Base-by-base conservation (phyloP, 2,329 filamentous ascomycete species). In the Aureobasidium sp. region DNA sequence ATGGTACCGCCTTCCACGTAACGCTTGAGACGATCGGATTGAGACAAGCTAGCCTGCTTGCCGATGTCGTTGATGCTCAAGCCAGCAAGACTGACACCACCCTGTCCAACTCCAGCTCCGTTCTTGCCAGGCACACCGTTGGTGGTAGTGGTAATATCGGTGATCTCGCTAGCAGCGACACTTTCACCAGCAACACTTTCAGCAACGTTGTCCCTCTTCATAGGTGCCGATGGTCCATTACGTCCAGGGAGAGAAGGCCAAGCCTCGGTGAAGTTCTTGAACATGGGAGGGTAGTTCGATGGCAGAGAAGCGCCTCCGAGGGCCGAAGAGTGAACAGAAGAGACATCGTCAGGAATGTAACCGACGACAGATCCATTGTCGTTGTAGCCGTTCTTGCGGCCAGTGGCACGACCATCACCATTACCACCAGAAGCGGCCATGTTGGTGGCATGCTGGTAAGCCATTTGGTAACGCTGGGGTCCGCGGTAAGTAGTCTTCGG, bases 281-380 rank as follows among this genome's bases (percentile, higher is more conserved):
- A 99, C 88, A 97, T 96, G 20, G 90, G 89, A 17, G 94, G 94
- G 73, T 93, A 97, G 27, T 91, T 90, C 52, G 87, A 87, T 59
- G 87, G 82, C 39, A 71, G 64, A 20, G 70, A 64, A 15, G 67
- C 66, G 41, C 92, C 92, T 61, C 92, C 92, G 57, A 97, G 84
- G 0, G 92, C 87, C 48, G 92, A 96, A 41, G 93, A 97, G 75
- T 97, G 93, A 50, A 99, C 89, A 2, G 92, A 97, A 9, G 93
- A 97, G 44, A 96, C 92, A 74, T 99, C 94, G 70, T 99, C 94
- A 2, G 93, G 91, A 64, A 99, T 96, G 73, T 96, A 97, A 17
- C 93, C 94, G 69, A 97, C 82, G 72, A 97, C 89, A 3, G 93
- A 97, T 47, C 90, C 89, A 20, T 89, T 86, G 70, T 97, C 93